These are phyloP conservation scores for Xylaria polymorpha DNA, from an alignment of 2,329 filamentous ascomycete genomes.

Conservation along the genomic window DNA sequence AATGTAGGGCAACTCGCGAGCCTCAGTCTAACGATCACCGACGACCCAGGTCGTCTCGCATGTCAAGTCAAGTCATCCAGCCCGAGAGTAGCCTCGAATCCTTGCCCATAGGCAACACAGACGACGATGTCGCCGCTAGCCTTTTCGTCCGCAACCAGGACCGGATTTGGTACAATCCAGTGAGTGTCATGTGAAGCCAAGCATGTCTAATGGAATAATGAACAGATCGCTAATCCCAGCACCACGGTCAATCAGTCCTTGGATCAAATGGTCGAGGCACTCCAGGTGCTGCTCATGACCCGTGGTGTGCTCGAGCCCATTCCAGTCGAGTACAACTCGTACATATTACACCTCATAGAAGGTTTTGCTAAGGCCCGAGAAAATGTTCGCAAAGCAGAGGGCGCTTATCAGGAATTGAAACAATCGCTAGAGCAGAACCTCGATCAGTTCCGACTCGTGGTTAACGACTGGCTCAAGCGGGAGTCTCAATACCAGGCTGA, in stretches of 20 bases:
- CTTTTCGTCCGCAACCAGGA: constrained; percentile 45
- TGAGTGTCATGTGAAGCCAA: constrained; percentile 3
- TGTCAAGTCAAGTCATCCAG: constrained; percentile 43
- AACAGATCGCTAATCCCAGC: constrained; percentile 8
- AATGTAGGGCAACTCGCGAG: constrained; percentile 27
- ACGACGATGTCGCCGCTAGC: constrained; percentile 16
- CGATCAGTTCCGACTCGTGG: constrained; percentile 52
- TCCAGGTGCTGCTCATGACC: constrained; percentile 58
- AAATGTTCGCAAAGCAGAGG: constrained; percentile 48
- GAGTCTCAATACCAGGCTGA: constrained; percentile 55
- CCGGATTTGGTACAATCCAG: constrained; percentile 54
- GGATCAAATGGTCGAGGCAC: constrained; percentile 57
- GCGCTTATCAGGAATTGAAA: constrained; percentile 47
- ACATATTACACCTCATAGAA: constrained; percentile 57
- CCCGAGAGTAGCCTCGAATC: constrained; percentile 27
- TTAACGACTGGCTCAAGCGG: constrained; percentile 54
- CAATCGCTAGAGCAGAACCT: constrained; percentile 49
- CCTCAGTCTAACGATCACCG: constrained; percentile 23
- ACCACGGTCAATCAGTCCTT: constrained; percentile 44
- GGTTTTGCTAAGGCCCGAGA: constrained; percentile 49
- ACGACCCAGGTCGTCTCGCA: constrained; percentile 36
- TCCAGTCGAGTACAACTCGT: constrained; percentile 56
- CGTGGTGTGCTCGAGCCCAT: constrained; percentile 51
- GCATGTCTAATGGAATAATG: neutral
- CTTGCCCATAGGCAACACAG: neutral